phyloP scores from a whole-genome alignment of 2,329 filamentous ascomycete genomes.

The Exophiala aquamarina region DNA sequence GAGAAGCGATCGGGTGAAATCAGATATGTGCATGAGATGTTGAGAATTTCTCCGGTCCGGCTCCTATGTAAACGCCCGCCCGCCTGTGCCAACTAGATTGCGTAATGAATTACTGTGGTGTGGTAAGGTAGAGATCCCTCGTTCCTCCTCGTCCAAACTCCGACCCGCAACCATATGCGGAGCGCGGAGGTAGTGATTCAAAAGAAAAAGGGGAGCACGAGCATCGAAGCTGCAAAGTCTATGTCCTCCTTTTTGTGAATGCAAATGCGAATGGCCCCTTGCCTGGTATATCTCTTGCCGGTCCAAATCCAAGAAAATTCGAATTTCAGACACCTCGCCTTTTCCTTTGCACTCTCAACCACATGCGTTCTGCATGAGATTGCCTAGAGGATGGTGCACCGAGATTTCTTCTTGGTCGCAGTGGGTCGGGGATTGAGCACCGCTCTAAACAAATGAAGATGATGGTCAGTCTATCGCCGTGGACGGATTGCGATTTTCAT shows the following conservation, averaged over 20 bases:
- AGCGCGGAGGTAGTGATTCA: too few relatives aligned
- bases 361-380: too few relatives aligned
- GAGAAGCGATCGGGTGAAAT: constrained; percentile 1
- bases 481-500: constrained; percentile 13
- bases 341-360: too few relatives aligned
- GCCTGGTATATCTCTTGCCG: too few relatives aligned
- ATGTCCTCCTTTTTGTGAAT: constrained; percentile 21
- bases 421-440: constrained; percentile 50
- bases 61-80: constrained; percentile 19
- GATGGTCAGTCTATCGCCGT: constrained; percentile 2
- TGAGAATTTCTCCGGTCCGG: constrained; percentile 8
- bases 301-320: constrained; percentile 1
- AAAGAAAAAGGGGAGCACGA: constrained; percentile 1
- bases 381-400: constrained; percentile 46
- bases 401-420: constrained; percentile 43
- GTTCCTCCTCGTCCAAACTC: too few relatives aligned
- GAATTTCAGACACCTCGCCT: too few relatives aligned
- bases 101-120: constrained; percentile 6
- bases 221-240: constrained; percentile 21
- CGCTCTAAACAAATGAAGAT: constrained; percentile 35
- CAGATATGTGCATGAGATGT: neutral
- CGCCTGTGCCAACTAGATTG: constrained; percentile 12
- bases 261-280: neutral
- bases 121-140: constrained; percentile 13
- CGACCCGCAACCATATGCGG: too few relatives aligned